phyloP scores from a whole-genome alignment of 805 yeast species.

The Metschnikowia borealis region DNA sequence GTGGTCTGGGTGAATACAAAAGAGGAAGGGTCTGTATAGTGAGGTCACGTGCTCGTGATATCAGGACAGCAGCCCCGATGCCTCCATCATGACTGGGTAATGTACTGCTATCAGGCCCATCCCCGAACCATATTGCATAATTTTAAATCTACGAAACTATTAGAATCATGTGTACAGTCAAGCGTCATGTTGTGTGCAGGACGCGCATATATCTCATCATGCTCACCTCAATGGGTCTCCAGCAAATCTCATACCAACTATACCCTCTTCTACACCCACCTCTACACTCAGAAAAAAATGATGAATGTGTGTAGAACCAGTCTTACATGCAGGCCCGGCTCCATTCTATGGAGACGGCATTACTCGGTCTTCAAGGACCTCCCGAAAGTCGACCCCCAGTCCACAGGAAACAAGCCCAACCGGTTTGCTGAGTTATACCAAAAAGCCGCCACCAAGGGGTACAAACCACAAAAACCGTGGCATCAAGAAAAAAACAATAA shows the following conservation, averaged over 20 bases:
- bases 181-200: no score
- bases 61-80: no score
- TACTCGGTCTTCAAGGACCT: conserved; percentile 21
- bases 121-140: no score
- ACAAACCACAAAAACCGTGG: conserved; percentile 1
- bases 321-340: background rate
- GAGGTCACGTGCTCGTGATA: no score
- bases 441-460: conserved; percentile 3
- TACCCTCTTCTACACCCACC: background rate
- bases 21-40: no score
- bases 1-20: no score
- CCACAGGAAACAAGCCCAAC: conserved; percentile 20
- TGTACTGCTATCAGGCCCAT: no score
- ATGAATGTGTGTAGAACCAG: background rate
- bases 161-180: no score
- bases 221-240: background rate
- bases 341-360: background rate
- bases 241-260: background rate
- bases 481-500: background rate
- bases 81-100: no score
- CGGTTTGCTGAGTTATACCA: conserved; percentile 31
- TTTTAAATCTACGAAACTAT: no score
- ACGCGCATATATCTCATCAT: no score
- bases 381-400: conserved; percentile 26
- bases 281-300: background rate